Conservation (phyloP, 495 filamentous ascomycete genomes). For the Xylaria bambusicola region DNA sequence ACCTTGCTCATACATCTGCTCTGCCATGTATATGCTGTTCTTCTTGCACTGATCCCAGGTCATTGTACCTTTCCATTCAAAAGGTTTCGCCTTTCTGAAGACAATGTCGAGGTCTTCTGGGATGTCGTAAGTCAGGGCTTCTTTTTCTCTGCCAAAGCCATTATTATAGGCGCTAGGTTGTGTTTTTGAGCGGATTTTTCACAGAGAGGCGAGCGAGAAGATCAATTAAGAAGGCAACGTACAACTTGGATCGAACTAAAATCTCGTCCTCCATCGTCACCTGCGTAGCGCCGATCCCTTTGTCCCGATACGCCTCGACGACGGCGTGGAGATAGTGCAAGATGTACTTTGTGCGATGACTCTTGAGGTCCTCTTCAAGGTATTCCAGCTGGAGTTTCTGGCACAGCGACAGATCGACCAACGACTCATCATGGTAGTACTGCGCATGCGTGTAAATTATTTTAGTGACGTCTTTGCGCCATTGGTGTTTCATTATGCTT, state of each 20-base stretch:
- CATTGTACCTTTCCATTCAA: constrained; percentile 9
- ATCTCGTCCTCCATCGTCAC: constrained; percentile 16
- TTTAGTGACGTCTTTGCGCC: constrained; percentile 30
- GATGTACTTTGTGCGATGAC: constrained; percentile 18
- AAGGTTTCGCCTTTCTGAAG: constrained; percentile 11
- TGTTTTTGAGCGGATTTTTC: too few species aligned
- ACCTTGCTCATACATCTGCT: constrained; percentile 1
- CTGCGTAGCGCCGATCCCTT: constrained; percentile 6
- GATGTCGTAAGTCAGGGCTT: constrained; percentile 11
- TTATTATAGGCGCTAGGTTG: too few species aligned
- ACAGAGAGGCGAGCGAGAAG: background rate
- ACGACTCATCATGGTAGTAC: constrained; percentile 21
- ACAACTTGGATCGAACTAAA: constrained; percentile 6
- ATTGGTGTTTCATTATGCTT: constrained; percentile 30
- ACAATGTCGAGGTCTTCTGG: constrained; percentile 16
- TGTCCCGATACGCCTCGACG: constrained; percentile 10
- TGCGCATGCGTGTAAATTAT: constrained; percentile 31
- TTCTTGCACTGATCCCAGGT: constrained; percentile 8
- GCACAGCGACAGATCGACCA: background rate
- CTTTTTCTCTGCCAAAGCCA: too few species aligned
- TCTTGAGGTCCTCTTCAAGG: constrained; percentile 11
- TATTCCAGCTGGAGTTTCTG: constrained; percentile 1
- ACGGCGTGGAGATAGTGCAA: constrained; percentile 20
- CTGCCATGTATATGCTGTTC: background rate
- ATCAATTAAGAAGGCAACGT: background rate